Conservation (phyloP, 352 stramenopile genomes). For the Globisporangium okanoganense region DNA sequence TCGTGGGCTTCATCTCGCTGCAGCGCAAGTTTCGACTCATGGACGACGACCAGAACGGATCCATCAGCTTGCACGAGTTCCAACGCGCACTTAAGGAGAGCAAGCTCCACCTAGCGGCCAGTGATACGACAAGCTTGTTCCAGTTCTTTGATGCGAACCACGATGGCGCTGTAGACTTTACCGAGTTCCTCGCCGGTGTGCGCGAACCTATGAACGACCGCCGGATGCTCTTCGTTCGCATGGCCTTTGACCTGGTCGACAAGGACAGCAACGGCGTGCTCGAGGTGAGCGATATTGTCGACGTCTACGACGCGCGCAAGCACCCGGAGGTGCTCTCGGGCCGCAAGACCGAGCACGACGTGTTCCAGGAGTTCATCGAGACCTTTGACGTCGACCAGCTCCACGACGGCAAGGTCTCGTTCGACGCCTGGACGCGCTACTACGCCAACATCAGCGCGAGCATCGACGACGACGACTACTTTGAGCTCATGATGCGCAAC, state of each 20-base stretch:
- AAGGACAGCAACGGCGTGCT: constrained; percentile 70
- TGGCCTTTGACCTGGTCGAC: constrained; percentile 88
- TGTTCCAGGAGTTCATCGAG: constrained; percentile 80
- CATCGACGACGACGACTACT: constrained; percentile 92
- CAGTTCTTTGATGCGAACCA: constrained; percentile 86
- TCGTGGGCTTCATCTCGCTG: constrained; percentile 69
- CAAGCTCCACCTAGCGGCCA: constrained; percentile 43
- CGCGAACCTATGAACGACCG: constrained; percentile 78
- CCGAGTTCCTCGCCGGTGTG: constrained; percentile 84
- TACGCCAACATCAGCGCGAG: constrained; percentile 86
- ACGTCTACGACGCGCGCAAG: constrained; percentile 75
- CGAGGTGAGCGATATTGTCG: constrained; percentile 64
- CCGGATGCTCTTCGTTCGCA: constrained; percentile 73
- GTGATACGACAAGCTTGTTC: constrained; percentile 66
- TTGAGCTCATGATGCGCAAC: constrained; percentile 91
- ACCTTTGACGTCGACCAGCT: constrained; percentile 62
- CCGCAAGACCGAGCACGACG: constrained; percentile 70
- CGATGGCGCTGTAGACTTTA: constrained; percentile 74
- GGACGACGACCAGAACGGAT: constrained; percentile 70
- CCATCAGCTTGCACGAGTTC: constrained; percentile 73
- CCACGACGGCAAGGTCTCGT: constrained; percentile 54
- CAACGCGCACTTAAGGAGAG: constrained; percentile 56
- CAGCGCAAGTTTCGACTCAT: constrained; percentile 71
- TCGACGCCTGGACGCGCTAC: constrained; percentile 77
- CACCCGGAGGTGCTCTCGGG: constrained; percentile 83